Base-by-base conservation (phyloP, 305 asterid species). In the Fraxinus floribunda region DNA sequence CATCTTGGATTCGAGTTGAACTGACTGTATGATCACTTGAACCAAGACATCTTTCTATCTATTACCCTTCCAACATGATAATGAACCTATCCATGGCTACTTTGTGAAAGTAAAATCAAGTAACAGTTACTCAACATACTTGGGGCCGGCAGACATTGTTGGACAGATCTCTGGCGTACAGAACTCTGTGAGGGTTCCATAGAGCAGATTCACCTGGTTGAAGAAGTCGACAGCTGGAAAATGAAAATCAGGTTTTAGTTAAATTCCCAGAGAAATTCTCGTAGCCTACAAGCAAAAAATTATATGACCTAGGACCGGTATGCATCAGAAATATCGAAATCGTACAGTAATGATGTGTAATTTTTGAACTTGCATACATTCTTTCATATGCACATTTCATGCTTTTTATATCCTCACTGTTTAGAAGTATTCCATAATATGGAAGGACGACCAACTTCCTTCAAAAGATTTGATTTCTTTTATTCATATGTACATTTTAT, bases 201-300 rank as follows among this genome's bases (percentile, higher is more conserved):
- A 95, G 68, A 95, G 97, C 86, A 95, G 94, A 89, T 95, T 95
- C 92, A 95, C 99, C 90, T 94, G 98, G 89, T 94, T 95, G 97
- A 94, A 95, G 94, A 94, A 95, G 85, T 94, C 98, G 9, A 94
- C 98, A 84, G 98, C 98, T 95, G 94, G 68, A 90, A 83, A 91
- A 60, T 64, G 68, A 82, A 85, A 89, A 83, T 7, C 80, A 88
- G 86, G 79, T 79, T 79, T 86, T 82, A 89, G 85, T 87, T 77
- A 36, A 68, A 68, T 84, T 79, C 83, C 55, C 38, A 80, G 26
- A 75, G 55, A 80, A 80, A 36, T 81, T 75, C 79, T 35, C 26
- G 70, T 75, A 83, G 76, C 68, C 71, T 60, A 84, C 24, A 38
- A 35, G 22, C 60, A 49, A 24, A n/a, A 30, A 60, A 44, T 20